Evolutionary conservation across 352 stramenopile species (phyloP).

Genomic region (Pilasporangium apinafurcum): DNA sequence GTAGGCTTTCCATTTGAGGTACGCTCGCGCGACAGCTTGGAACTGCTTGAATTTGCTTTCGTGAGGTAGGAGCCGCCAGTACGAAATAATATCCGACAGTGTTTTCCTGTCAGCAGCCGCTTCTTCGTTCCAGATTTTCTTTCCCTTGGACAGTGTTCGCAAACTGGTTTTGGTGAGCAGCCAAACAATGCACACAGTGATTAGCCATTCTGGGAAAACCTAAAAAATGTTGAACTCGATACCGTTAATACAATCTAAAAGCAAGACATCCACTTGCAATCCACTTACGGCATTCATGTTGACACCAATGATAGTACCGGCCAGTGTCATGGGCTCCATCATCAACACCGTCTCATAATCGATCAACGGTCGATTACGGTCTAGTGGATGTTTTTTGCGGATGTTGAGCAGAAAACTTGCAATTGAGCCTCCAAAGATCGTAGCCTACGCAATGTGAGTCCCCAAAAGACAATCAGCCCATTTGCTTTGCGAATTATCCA

Average conservation of each 20-base stretch:
- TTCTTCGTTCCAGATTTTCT: slow-evolving; percentile 69
- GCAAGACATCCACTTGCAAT: too few relatives aligned
- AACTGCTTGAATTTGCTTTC: slow-evolving; percentile 73
- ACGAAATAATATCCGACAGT: slow-evolving; percentile 38
- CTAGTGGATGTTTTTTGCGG: slow-evolving; percentile 54
- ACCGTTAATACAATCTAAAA: slow-evolving; percentile 1
- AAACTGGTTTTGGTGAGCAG: slow-evolving; percentile 64
- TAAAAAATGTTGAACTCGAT: not conserved
- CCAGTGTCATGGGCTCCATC: slow-evolving; percentile 84
- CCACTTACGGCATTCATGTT: slow-evolving; percentile 83
- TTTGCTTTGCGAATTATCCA: too few relatives aligned
- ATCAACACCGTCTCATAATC: slow-evolving; percentile 83
- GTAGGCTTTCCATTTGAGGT: slow-evolving; percentile 71
- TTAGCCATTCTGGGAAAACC: slow-evolving; percentile 77
- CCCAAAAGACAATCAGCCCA: too few relatives aligned
- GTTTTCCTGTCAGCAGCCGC: slow-evolving; percentile 34
- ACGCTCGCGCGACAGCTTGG: slow-evolving; percentile 47
- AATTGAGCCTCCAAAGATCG: slow-evolving; percentile 77
- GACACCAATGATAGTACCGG: slow-evolving; percentile 80
- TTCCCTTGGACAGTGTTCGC: slow-evolving; percentile 62
- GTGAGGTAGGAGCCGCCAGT: slow-evolving; percentile 62
- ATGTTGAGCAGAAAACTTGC: slow-evolving; percentile 71
- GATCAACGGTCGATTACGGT: slow-evolving; percentile 56
- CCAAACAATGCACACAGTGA: slow-evolving; percentile 71
- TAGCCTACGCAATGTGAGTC: slow-evolving; percentile 24